Conservation (phyloP, 768 basidiomycete genomes). For the Boletus edulis region DNA sequence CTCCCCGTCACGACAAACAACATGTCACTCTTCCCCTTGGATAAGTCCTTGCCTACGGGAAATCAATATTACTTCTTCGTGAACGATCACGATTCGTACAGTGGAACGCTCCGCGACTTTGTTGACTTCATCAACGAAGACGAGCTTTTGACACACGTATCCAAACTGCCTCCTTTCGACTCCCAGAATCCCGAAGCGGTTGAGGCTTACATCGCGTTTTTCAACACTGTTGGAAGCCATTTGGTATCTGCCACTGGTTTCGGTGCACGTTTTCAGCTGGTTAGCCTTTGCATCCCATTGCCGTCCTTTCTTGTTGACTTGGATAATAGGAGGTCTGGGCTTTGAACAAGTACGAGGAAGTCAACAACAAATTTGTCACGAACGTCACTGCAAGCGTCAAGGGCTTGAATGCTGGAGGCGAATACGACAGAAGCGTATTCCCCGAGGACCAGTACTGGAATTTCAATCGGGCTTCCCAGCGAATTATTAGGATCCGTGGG, state of each 20-base stretch:
- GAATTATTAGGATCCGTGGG: constrained; percentile 3
- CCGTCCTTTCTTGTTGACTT: background rate
- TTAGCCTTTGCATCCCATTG: background rate
- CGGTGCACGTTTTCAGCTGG: constrained; percentile 6
- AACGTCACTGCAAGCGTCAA: constrained; percentile 7
- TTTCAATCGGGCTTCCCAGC: constrained; percentile 4
- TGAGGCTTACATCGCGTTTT: constrained; percentile 3
- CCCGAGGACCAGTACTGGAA: background rate
- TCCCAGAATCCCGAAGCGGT: background rate
- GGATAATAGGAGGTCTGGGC: constrained; percentile 2
- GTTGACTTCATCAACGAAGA: constrained; percentile 5
- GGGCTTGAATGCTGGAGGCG: constrained; percentile 6
- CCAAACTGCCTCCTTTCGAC: background rate
- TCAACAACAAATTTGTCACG: constrained; percentile 1
- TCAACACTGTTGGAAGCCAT: constrained; percentile 6
- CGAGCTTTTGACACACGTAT: constrained; percentile 1
- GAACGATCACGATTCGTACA: background rate
- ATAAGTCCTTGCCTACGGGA: constrained; percentile 1
- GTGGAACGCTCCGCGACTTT: background rate
- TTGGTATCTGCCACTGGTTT: background rate
- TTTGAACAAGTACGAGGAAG: constrained; percentile 5
- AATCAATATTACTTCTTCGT: constrained; percentile 5
- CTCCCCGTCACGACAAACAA: constrained; percentile 1
- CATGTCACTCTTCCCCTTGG: constrained; percentile 1
- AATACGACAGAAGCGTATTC: background rate